A percentile compares a stretch with the other conserved stretches of the same genome.
Evolutionary conservation across 495 filamentous ascomycete genomes (phyloP).

Genomic region (Talaromyces nanjingensis): DNA sequence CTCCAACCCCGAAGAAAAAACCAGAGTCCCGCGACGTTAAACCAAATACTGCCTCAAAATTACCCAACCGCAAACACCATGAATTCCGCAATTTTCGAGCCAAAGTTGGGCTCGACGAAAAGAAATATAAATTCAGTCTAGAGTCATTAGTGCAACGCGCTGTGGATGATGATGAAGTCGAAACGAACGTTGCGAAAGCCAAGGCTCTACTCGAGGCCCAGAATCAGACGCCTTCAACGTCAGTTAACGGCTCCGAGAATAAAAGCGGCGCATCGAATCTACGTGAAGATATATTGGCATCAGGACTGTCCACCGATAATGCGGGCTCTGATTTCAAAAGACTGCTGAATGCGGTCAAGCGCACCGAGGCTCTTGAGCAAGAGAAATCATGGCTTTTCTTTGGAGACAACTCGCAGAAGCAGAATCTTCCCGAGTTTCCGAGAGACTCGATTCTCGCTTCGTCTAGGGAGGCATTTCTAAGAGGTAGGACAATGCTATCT

Average conservation of each 20-base stretch:
- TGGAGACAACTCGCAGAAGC: conserved; percentile 26
- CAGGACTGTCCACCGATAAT: conserved; percentile 41
- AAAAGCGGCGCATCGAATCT: conserved; percentile 18
- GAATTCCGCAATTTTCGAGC: neutral
- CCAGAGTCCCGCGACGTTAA: neutral
- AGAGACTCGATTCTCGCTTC: conserved; percentile 18
- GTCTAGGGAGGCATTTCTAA: conserved; percentile 24
- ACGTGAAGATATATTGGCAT: conserved; percentile 35
- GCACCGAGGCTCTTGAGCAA: conserved; percentile 62
- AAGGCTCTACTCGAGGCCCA: conserved; percentile 34
- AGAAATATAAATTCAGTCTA: conserved; percentile 60
- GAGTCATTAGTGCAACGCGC: conserved; percentile 56
- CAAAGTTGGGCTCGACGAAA: conserved; percentile 4
- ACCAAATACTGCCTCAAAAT: neutral
- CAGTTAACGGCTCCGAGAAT: conserved; percentile 15
- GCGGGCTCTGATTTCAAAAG: conserved; percentile 50
- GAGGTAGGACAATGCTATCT: conserved; percentile 22
- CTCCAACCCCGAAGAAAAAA: conserved; percentile 15
- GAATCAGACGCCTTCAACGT: neutral
- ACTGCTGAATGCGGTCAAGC: conserved; percentile 61
- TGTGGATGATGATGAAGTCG: conserved; percentile 47
- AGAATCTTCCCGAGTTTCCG: conserved; percentile 29
- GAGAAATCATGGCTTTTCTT: conserved; percentile 66
- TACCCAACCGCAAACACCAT: neutral
- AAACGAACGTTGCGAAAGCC: conserved; percentile 49